phyloP scores from a whole-genome alignment of 2,329 filamentous ascomycete genomes.

The Penicillium sp. region DNA sequence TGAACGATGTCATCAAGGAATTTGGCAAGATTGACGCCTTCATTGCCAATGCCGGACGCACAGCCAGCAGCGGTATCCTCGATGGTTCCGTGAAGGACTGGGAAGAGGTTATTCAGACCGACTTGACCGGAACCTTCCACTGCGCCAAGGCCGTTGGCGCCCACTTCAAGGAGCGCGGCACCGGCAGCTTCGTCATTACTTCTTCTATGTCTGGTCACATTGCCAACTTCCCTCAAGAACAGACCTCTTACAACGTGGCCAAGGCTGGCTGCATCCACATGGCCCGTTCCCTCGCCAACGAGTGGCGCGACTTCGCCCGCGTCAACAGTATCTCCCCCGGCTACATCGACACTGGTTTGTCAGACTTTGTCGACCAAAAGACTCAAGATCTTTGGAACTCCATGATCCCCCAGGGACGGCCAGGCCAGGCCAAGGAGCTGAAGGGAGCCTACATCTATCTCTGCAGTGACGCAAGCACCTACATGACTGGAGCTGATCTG shows the following conservation, averaged over 20 bases:
- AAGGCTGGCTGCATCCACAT: constrained; percentile 67
- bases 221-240: constrained; percentile 61
- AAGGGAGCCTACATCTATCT: constrained; percentile 59
- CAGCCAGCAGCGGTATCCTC: constrained; percentile 65
- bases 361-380: constrained; percentile 62
- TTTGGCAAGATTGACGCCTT: constrained; percentile 69
- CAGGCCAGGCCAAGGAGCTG: constrained; percentile 62
- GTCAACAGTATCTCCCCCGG: constrained; percentile 68
- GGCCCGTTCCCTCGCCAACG: constrained; percentile 63
- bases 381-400: constrained; percentile 57
- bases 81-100: constrained; percentile 69
- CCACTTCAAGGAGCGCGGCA: constrained; percentile 67
- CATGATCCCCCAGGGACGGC: constrained; percentile 57
- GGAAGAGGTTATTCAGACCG: constrained; percentile 77
- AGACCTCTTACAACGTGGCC: constrained; percentile 63
- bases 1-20: constrained; percentile 62
- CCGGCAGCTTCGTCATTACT: constrained; percentile 64
- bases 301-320: constrained; percentile 68
- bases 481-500: constrained; percentile 50
- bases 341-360: constrained; percentile 66
- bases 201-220: constrained; percentile 60
- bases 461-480: constrained; percentile 48
- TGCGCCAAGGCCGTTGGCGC: constrained; percentile 85
- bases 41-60: constrained; percentile 69
- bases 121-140: constrained; percentile 81